Percentiles rank a stretch among this genome's conserved stretches.
Evolutionary conservation across 805 yeast genomes (phyloP).

Genomic region (Zygosaccharomyces siamensis): DNA sequence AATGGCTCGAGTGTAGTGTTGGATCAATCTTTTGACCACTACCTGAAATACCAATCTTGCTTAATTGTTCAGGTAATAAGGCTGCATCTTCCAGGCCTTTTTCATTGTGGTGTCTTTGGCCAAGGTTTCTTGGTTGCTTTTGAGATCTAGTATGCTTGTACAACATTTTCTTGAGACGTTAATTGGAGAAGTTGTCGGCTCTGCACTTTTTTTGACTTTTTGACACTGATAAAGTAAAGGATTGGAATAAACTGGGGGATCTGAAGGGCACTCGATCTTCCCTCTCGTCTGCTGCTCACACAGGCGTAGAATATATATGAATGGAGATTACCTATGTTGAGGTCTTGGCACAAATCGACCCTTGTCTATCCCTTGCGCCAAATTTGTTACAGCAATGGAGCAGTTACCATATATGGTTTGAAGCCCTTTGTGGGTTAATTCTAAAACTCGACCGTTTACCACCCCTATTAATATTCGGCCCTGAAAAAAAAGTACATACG

Average conservation of each 20-base stretch:
- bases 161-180: slow-evolving; percentile 12
- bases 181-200: neutral
- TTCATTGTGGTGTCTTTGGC: slow-evolving; percentile 6
- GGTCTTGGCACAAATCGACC: neutral
- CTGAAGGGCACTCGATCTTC: too few relatives aligned
- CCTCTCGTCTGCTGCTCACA: neutral
- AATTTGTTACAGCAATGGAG: neutral
- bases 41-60: slow-evolving; percentile 6
- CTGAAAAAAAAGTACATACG: neutral
- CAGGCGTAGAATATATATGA: neutral
- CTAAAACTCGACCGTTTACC: neutral
- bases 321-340: neutral
- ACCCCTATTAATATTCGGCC: neutral
- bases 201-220: neutral
- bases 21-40: neutral
- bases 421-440: neutral
- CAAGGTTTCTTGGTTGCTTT: slow-evolving; percentile 15
- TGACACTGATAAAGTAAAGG: too few relatives aligned
- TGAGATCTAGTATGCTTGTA: slow-evolving; percentile 17
- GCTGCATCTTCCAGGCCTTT: slow-evolving; percentile 14
- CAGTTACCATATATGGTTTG: neutral
- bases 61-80: slow-evolving; percentile 17
- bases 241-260: too few relatives aligned
- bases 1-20: neutral
- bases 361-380: neutral